Evolutionary conservation across 2,329 filamentous ascomycete species (phyloP).

Genomic region (Trichoderma guizhouense): DNA sequence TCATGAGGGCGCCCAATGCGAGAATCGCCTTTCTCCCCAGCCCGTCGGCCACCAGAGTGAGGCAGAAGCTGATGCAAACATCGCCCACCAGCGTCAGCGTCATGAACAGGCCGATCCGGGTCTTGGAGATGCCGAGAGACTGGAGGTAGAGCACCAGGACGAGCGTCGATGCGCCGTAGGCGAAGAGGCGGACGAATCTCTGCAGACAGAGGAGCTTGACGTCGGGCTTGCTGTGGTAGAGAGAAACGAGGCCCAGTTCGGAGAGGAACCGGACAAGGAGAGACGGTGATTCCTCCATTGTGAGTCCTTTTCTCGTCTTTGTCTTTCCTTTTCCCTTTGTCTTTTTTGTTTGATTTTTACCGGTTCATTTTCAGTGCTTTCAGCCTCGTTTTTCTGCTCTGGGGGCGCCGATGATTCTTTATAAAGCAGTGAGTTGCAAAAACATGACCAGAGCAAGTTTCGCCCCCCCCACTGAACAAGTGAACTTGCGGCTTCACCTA

Average conservation of each 20-base stretch:
- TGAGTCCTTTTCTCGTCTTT: neutral
- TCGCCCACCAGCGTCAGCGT: slow-evolving; percentile 61
- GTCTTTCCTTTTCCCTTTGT: neutral
- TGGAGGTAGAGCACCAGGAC: slow-evolving; percentile 56
- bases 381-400: neutral
- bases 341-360: neutral
- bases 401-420: neutral
- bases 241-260: slow-evolving; percentile 29
- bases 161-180: slow-evolving; percentile 58
- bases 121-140: slow-evolving; percentile 47
- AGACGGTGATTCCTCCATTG: neutral
- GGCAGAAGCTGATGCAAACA: slow-evolving; percentile 54
- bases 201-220: slow-evolving; percentile 56
- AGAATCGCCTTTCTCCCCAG: slow-evolving; percentile 55
- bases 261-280: slow-evolving; percentile 17
- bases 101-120: slow-evolving; percentile 61
- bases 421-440: neutral
- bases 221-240: slow-evolving; percentile 36
- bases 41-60: slow-evolving; percentile 57
- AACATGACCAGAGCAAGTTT: neutral
- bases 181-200: slow-evolving; percentile 60
- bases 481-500: neutral
- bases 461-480: neutral
- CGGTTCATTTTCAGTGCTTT: neutral
- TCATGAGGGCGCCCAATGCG: slow-evolving; percentile 50